Evolutionary conservation across 1,139 yeast species (phyloP), one percentile per base, ranked within the genome.

Genomic region (Protomyces macrosporus): DNA sequence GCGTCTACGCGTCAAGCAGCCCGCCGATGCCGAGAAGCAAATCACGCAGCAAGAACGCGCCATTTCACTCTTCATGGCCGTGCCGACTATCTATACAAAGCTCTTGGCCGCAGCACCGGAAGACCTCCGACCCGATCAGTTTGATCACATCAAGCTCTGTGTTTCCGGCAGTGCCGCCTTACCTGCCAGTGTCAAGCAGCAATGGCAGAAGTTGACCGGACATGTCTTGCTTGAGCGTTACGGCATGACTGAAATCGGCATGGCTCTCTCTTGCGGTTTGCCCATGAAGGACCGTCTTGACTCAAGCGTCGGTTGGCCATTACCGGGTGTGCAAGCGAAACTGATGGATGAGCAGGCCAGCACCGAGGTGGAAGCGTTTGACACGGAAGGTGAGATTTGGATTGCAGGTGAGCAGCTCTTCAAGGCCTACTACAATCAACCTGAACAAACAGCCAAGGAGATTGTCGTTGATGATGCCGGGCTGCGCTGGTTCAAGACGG

Each of bases 131-230:
- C 42, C 56, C 9, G 55, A 42, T 3, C 42, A 58, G 30, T 42
- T 58, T 30, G 32, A 35, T n/a, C 53, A 65, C 6, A 63, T 74
- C 51, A 60, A 71, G 39, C 69, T 75, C 52, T 75, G 74, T 36
- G 74, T 75, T 75, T 74, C 76, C 63, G 77, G 77, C 3, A 74
- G 77, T 4, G 77, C 77, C 3, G 77, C 77, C 3, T 70, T 75
- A 16, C 77, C 77, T 2, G 71, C 69, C 37, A 75, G 77, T 0
- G 69, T 75, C 53, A 68, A 77, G 48, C 66, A 67, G 36, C 69
- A 71, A 10, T 75, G 77, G 77, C 72, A 73, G 45, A 61, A 65
- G 37, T 66, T 72, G 30, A 70, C 75, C 10, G 70, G 71, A n/a
- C 73, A 73, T 23, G 74, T 76, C 16, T 67, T 75, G 57, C 72